Evolutionary conservation across 768 basidiomycete species (phyloP).

Genomic region (Xanthoconium purpureum): DNA sequence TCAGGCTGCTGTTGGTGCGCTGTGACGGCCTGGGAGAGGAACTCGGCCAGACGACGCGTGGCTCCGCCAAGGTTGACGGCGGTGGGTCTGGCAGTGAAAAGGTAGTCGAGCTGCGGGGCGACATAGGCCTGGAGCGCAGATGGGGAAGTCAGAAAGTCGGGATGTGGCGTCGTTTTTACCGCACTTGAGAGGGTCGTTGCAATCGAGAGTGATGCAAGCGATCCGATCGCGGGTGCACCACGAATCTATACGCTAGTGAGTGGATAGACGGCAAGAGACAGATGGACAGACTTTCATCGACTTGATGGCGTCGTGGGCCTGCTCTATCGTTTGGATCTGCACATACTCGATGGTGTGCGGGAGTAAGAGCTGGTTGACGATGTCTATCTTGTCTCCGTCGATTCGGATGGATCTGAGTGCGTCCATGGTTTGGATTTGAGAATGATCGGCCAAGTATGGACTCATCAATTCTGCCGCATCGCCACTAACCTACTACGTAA

Average conservation of each 20-base stretch:
- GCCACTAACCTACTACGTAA: neutral
- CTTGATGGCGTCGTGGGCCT: conserved; percentile 93
- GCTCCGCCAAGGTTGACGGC: conserved; percentile 94
- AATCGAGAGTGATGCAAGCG: conserved; percentile 81
- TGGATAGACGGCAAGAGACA: neutral
- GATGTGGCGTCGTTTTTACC: conserved; percentile 43
- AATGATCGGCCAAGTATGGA: neutral
- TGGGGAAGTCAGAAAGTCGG: conserved; percentile 55
- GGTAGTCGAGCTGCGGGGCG: conserved; percentile 58
- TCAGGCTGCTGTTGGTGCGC: conserved; percentile 17
- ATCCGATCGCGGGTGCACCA: conserved; percentile 93
- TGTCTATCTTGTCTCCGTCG: conserved; percentile 62
- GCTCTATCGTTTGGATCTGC: conserved; percentile 65
- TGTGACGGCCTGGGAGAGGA: conserved; percentile 33
- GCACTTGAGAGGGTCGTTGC: conserved; percentile 60
- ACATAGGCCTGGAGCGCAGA: conserved; percentile 54
- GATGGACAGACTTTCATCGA: conserved; percentile 74
- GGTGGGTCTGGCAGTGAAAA: conserved; percentile 89
- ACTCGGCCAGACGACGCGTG: conserved; percentile 61
- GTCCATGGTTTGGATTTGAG: conserved; percentile 13
- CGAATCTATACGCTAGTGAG: conserved; percentile 52
- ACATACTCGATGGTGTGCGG: conserved; percentile 73
- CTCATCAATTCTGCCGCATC: neutral
- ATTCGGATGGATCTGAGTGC: conserved; percentile 40
- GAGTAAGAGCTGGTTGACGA: conserved; percentile 86